Evolutionary conservation across 2,329 filamentous ascomycete genomes (phyloP), one percentile per base, ranked within the genome.

Genomic region (Chrysosporium keratinophilum): DNA sequence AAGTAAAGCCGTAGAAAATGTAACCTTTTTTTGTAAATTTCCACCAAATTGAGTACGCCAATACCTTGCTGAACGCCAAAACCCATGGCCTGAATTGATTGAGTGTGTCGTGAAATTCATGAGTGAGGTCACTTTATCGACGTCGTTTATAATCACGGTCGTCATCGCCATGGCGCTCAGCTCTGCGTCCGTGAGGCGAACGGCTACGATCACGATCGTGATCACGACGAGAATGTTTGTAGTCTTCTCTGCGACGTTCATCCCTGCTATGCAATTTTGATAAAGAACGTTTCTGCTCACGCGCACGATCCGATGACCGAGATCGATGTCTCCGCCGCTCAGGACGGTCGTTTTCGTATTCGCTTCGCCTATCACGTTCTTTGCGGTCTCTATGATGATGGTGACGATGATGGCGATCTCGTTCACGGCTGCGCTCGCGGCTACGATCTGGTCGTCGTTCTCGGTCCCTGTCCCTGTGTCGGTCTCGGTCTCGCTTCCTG

Each of bases 331-430:
- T 66, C 54, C 66, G 64, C 45, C 64, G 64, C 44, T 64, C 63
- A 55, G 63, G 63, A 28, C 61, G 60, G 39, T 63, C 60, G 51
- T 61, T 56, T 42, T 69, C 65, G 44, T 69, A 62, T 39, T 64
- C 62, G 42, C 61, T 63, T 47, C 63, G 61, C 47, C 61, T 62
- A 39, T 77, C 52, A 74, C 78, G 64, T 33, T 75, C 80, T 15
- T 73, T 80, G 35, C 45, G 60, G 33, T 53, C 49, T 11, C 31
- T 28, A 28, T 28, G 28, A 37, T 39, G 19, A 23, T 40, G 19
- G 35, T n/a, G n/a, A n/a, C 35, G 10, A 37, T 37, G 46, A 17
- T 40, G 11, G 3, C 46, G 55, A 41, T 65, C 60, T 28, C 46
- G 28, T 31, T 49, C 46, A 31, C 46, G 46, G 35, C 19, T 28